phyloP scores from a whole-genome alignment of 2,329 filamentous ascomycete species.

The Paracoccidioides lutzii region DNA sequence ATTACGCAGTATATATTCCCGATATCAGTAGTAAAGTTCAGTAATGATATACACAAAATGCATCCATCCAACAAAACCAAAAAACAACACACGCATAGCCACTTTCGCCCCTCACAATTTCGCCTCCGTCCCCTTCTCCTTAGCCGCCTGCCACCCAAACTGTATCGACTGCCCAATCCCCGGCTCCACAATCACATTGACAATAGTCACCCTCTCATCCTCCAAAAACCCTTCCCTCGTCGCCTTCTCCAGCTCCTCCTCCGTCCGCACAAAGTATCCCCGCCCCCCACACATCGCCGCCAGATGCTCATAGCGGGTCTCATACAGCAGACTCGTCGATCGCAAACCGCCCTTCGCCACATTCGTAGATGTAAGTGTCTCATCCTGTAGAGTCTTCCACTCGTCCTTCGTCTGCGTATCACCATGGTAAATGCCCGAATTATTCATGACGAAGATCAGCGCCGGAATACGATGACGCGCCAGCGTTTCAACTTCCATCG shows the following conservation, averaged over 20 bases:
- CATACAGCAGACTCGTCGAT: constrained; percentile 40
- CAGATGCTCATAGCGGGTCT: constrained; percentile 44
- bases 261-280: constrained; percentile 39
- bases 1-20: neutral
- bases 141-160: constrained; percentile 25
- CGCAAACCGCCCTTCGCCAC: constrained; percentile 27
- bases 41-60: neutral
- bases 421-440: constrained; percentile 40
- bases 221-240: constrained; percentile 39
- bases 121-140: constrained; percentile 13
- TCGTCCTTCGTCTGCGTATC: constrained; percentile 28
- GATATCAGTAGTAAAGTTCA: too few relatives aligned
- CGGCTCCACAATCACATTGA: constrained; percentile 45
- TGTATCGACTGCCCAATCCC: constrained; percentile 31
- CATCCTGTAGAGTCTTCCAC: constrained; percentile 34
- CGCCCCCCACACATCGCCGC: constrained; percentile 43
- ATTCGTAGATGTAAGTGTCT: constrained; percentile 21
- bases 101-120: constrained; percentile 12
- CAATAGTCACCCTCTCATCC: constrained; percentile 34
- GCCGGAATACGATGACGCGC: constrained; percentile 42
- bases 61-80: neutral
- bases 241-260: constrained; percentile 40
- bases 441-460: constrained; percentile 45
- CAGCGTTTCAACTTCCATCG: constrained; percentile 46
- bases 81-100: neutral